Base-by-base conservation (phyloP, 352 stramenopile genomes). In the Phytophthora pini region DNA sequence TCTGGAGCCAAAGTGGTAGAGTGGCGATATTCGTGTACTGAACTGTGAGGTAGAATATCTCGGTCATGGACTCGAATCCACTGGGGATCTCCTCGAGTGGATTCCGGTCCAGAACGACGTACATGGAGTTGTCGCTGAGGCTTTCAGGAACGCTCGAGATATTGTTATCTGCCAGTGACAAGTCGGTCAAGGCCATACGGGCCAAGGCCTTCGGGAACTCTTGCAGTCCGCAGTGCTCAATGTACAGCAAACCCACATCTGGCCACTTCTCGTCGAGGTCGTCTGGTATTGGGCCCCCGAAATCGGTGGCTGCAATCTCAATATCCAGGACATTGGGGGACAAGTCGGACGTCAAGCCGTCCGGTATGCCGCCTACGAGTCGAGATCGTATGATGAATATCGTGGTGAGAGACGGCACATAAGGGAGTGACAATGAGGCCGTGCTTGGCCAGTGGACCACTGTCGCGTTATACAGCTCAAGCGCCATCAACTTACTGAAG, bases 401-500 rank as follows among this genome's bases (percentile, higher is more conserved):
- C 22, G 75, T 69, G 3, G 46, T 61, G 26, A 84, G 49, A n/a
- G 12, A 56, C 5, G 65, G 63, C 0, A 80, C 52, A 10, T 71
- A 61, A 3, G 59, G 36, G 3, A 65, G 27, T 12, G 72, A 75
- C 1, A 84, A 36, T 0, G 72, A 74, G 1, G 72, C 65, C 8
- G 47, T 56, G 2, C 24, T 56, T 4, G 64, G 13, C 77, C 77
- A 86, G 7, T 72, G 26, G 3, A 66, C 17, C 24, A 86, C 46
- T 0, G 69, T 73, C 15, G 66, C 58, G 57, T 87, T 87, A 61
- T 84, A 84, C 47, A 87, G 56, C 49, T 87, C 72, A 31, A 86
- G 47, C n/a, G 56, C 60, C 8, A 76, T 54, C 5, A 86, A 64
- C 11, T 69, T 75, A 10, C 13, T 17, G 17, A 86, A 82, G 3